Conservation (phyloP, 805 yeast species). For the Candida michaelii region DNA sequence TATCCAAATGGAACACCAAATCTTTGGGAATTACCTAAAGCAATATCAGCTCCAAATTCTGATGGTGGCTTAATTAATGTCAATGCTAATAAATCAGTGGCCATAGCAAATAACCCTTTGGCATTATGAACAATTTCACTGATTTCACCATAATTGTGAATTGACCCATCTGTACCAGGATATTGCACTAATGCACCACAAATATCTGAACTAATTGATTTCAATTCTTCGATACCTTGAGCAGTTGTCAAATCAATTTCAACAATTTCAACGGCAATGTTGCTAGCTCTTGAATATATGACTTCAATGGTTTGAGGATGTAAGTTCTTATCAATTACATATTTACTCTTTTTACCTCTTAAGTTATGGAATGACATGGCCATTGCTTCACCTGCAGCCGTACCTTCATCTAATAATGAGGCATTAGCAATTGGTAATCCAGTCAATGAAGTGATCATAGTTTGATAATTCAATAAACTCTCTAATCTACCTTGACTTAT, state of each 20-base stretch:
- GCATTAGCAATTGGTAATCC: slow-evolving; percentile 96
- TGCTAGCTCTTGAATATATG: slow-evolving; percentile 72
- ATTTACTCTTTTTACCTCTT: slow-evolving; percentile 66
- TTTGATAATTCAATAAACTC: slow-evolving; percentile 86
- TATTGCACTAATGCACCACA: slow-evolving; percentile 90
- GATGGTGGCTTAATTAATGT: slow-evolving; percentile 84
- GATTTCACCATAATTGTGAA: slow-evolving; percentile 51
- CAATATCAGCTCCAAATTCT: slow-evolving; percentile 88
- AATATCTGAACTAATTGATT: slow-evolving; percentile 32
- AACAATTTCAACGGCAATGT: slow-evolving; percentile 65
- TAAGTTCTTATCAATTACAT: slow-evolving; percentile 70
- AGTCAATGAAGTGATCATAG: slow-evolving; percentile 85
- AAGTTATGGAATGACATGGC: slow-evolving; percentile 68
- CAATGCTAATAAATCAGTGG: slow-evolving; percentile 90
- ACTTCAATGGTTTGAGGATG: slow-evolving; percentile 89
- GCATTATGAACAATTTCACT: slow-evolving; percentile 65
- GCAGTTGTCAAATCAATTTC: slow-evolving; percentile 53
- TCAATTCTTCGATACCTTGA: slow-evolving; percentile 28
- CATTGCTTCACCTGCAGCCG: slow-evolving; percentile 98
- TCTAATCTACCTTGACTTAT: slow-evolving; percentile 96
- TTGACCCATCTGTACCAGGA: slow-evolving; percentile 82
- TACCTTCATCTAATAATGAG: slow-evolving; percentile 91
- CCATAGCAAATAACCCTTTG: slow-evolving; percentile 78
- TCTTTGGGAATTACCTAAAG: slow-evolving; percentile 88
- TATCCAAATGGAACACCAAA: slow-evolving; percentile 97